Conservation (phyloP, 2,329 filamentous ascomycete species). For the Trichoderma aggressivum region DNA sequence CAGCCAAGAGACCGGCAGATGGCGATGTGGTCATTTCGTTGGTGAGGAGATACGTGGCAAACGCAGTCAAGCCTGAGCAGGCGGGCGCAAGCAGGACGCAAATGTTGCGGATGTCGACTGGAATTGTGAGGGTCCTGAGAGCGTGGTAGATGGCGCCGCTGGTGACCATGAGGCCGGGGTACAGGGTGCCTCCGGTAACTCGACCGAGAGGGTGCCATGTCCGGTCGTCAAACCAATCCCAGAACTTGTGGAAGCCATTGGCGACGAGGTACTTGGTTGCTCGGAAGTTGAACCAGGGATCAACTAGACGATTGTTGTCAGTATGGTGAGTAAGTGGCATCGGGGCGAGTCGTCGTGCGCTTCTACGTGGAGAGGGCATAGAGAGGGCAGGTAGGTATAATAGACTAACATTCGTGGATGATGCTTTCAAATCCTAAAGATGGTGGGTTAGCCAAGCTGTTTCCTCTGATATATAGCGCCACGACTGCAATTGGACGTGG, state of each 20-base stretch:
- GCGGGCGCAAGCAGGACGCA: slow-evolving; percentile 93
- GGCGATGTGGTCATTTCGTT: slow-evolving; percentile 96
- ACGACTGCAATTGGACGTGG: neutral
- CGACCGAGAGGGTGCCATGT: slow-evolving; percentile 99
- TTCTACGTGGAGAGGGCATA: neutral
- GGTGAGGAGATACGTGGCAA: slow-evolving; percentile 90
- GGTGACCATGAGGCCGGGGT: slow-evolving; percentile 98
- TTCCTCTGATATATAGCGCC: neutral
- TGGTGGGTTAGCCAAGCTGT: slow-evolving; percentile 31
- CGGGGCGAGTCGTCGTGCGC: neutral
- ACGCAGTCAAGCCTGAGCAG: slow-evolving; percentile 90
- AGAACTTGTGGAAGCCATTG: slow-evolving; percentile 97
- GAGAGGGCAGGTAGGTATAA: neutral
- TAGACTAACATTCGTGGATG: slow-evolving; percentile 91
- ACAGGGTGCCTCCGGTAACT: slow-evolving; percentile 97
- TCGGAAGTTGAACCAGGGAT: slow-evolving; percentile 99
- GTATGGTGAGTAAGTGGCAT: slow-evolving; percentile 5
- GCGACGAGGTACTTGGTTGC: slow-evolving; percentile 96
- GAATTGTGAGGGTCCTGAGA: slow-evolving; percentile 82
- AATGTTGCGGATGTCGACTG: slow-evolving; percentile 97
- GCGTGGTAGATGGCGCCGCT: slow-evolving; percentile 95
- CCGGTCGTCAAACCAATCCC: slow-evolving; percentile 99
- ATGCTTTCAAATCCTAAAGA: slow-evolving; percentile 88
- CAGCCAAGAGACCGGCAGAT: slow-evolving; percentile 90
- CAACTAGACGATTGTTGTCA: slow-evolving; percentile 58